Evolutionary conservation across 148 eudicot genomes (phyloP).

Genomic region (Rhododendron simsii): DNA sequence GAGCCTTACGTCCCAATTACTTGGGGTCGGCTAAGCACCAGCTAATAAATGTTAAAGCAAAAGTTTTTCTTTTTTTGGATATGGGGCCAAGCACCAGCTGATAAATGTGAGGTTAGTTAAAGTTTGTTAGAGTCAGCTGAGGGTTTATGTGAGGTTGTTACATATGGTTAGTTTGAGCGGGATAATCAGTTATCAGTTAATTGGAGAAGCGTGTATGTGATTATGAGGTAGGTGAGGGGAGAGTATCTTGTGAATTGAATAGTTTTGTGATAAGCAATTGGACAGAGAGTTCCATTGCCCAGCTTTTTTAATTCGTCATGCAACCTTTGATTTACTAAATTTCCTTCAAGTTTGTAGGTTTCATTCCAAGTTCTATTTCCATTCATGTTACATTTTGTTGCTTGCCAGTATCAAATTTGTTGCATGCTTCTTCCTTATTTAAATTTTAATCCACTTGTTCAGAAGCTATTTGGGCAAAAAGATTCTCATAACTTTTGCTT

Average conservation of each 20-base stretch:
- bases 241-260: background rate
- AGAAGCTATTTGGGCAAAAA: background rate
- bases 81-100: background rate
- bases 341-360: background rate
- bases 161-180: background rate
- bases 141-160: background rate
- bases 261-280: background rate
- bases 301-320: no score
- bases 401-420: background rate
- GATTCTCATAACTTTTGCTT: background rate
- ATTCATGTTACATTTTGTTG: no score
- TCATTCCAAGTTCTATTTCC: background rate
- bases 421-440: background rate
- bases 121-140: background rate
- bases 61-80: no score
- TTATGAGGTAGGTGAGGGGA: background rate
- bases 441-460: background rate
- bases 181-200: background rate
- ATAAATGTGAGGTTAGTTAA: background rate
- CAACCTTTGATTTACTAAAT: background rate
- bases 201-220: background rate
- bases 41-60: background rate
- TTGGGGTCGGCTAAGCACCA: no score
- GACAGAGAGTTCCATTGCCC: background rate
- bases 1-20: no score